Percentiles rank a stretch among this genome's conserved stretches.
phyloP scores from a whole-genome alignment of 768 basidiomycete genomes.

The Tricholoma bakamatsutake region DNA sequence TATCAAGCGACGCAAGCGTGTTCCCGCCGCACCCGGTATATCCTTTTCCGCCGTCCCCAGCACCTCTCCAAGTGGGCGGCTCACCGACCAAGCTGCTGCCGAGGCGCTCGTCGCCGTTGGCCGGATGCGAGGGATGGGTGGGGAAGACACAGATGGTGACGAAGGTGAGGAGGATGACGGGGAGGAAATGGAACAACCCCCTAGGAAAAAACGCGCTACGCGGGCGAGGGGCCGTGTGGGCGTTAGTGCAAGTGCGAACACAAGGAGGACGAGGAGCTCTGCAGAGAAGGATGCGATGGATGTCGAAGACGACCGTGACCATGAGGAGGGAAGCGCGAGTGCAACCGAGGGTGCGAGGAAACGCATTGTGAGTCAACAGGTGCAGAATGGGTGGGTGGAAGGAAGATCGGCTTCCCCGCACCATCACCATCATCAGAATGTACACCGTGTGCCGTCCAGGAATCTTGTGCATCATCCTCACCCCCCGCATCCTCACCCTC shows the following conservation, averaged over 20 bases:
- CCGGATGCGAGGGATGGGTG: constrained; percentile 36
- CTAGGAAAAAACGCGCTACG: constrained; percentile 49
- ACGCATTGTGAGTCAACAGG: neutral
- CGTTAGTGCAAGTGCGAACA: constrained; percentile 12
- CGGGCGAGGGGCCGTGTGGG: constrained; percentile 30
- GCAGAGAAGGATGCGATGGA: constrained; percentile 11
- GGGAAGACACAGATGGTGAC: constrained; percentile 31
- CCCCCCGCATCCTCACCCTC: constrained; percentile 1
- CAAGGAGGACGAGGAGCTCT: constrained; percentile 31
- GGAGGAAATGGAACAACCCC: constrained; percentile 41
- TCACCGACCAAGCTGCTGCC: constrained; percentile 85
- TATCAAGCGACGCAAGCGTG: constrained; percentile 96
- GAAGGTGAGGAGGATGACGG: constrained; percentile 37
- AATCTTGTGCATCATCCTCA: constrained; percentile 4
- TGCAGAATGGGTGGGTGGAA: constrained; percentile 13
- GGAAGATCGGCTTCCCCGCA: constrained; percentile 4
- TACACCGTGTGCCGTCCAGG: constrained; percentile 12
- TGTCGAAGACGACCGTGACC: neutral
- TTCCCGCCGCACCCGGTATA: constrained; percentile 76
- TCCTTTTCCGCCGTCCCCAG: constrained; percentile 5
- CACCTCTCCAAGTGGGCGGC: constrained; percentile 23
- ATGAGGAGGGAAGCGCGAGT: constrained; percentile 11
- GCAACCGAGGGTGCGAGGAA: constrained; percentile 12
- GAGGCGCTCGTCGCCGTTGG: constrained; percentile 85
- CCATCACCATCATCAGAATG: constrained; percentile 10